Evolutionary conservation across 768 basidiomycete genomes (phyloP), one percentile per base, ranked within the genome.

Genomic region (Lentinula lateritia): DNA sequence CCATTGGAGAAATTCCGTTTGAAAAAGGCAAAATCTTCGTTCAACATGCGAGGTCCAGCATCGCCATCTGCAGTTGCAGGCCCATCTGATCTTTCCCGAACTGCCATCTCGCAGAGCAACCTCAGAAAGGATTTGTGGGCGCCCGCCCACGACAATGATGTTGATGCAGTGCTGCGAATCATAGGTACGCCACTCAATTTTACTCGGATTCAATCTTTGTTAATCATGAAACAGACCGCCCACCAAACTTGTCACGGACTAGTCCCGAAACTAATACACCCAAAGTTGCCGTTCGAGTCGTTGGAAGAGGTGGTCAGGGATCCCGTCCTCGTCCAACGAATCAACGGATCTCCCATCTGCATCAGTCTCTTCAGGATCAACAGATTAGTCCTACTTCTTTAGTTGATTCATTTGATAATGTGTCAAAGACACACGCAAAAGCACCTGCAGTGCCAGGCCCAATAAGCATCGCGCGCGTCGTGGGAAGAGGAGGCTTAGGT

Each of bases 401-500:
- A 32, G 52, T 16, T 13, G 20, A 38, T 50, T 38, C 46, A 36
- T 46, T 36, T 46, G 45, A 38, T 50, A 38, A 23, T 54, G 53
- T 41, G 9, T 18, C 10, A 16, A 36, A 13, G 16, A 13, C 38
- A 3, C 18, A 36, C 7, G 15, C 54, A 39, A 56, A 43, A 10
- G 5, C 23, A 42, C 36, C 41, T 56, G 38, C 54, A 41, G 41
- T 43, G 38, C 23, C 38, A 39, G 38, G 36, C 39, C 38, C 36
- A 6, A 50, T 28, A n/a, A 32, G n/a, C 16, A 48, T 50, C 46
- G 41, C 45, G 45, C 46, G 58, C 34, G 41, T 45, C 58, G 58
- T 59, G 58, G 58, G 58, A 59, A 58, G 56, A 42, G 58, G 46
- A n/a, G 58, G 42, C n/a, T 46, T 50, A n/a, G 58, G 38, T 38